These are phyloP conservation scores for Sporothrix curviconia DNA, from an alignment of 2,329 filamentous ascomycete species.

Conservation along the genomic window DNA sequence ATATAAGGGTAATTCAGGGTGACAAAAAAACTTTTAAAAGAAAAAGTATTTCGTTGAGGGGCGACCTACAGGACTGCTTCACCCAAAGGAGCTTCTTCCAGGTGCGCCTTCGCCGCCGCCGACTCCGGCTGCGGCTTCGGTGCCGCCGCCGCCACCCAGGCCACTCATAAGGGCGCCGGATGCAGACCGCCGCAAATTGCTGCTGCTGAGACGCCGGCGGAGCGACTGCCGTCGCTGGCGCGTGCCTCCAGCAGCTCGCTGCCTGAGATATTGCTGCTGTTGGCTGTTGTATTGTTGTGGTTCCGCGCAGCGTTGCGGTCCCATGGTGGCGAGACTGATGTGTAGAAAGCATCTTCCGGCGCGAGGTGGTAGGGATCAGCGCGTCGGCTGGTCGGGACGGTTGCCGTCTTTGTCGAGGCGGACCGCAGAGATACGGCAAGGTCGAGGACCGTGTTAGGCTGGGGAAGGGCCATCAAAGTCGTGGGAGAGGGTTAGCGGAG, in stretches of 20 bases:
- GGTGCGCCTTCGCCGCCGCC: slow-evolving; percentile 57
- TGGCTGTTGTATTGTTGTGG: not conserved
- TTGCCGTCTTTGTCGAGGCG: not conserved
- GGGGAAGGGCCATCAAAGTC: slow-evolving; percentile 24
- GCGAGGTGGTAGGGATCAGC: slow-evolving; percentile 64
- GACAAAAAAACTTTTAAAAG: too few species aligned
- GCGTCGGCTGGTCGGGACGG: slow-evolving; percentile 23
- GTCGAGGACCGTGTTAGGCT: slow-evolving; percentile 34
- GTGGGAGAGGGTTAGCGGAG: not conserved
- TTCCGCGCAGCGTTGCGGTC: slow-evolving; percentile 27
- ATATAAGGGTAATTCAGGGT: too few species aligned
- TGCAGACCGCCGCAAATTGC: slow-evolving; percentile 16
- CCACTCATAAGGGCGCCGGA: slow-evolving; percentile 21
- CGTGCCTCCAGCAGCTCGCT: slow-evolving; percentile 9
- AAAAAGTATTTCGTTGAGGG: too few species aligned
- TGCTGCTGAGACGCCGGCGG: slow-evolving; percentile 21
- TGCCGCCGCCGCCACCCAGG: slow-evolving; percentile 30
- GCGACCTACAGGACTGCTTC: slow-evolving; percentile 74
- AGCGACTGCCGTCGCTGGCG: not conserved
- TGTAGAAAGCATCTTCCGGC: slow-evolving; percentile 75
- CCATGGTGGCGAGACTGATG: slow-evolving; percentile 51
- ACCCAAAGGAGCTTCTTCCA: slow-evolving; percentile 99
- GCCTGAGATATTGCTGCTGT: not conserved
- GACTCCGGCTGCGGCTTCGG: slow-evolving; percentile 54
- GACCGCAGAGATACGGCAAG: slow-evolving; percentile 26